phyloP scores from a whole-genome alignment of 495 filamentous ascomycete genomes.

The Sphaerosporella brunnea region DNA sequence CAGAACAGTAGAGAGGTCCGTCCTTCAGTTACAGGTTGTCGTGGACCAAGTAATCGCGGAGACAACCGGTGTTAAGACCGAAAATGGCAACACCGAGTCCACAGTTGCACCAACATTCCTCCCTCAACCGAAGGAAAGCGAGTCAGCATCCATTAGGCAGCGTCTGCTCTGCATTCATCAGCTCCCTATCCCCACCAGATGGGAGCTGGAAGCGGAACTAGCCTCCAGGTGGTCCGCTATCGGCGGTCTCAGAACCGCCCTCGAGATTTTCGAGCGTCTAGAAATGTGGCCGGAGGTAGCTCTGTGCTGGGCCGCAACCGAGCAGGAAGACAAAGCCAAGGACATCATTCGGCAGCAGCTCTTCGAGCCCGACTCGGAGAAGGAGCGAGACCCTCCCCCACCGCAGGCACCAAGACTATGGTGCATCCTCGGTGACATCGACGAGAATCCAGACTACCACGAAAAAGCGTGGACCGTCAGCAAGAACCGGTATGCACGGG shows the following conservation, averaged over 20 bases:
- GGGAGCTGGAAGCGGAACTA: conserved; percentile 86
- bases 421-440: conserved; percentile 87
- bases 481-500: conserved; percentile 58
- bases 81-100: conserved; percentile 19
- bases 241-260: conserved; percentile 69
- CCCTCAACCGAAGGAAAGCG: conserved; percentile 52
- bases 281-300: conserved; percentile 93
- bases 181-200: conserved; percentile 65
- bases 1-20: conserved; percentile 68
- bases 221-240: conserved; percentile 77
- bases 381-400: conserved; percentile 47
- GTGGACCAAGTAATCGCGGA: conserved; percentile 93
- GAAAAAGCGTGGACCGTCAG: conserved; percentile 82
- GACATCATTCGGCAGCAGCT: conserved; percentile 58
- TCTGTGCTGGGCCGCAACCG: conserved; percentile 65
- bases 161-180: conserved; percentile 68
- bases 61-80: conserved; percentile 35
- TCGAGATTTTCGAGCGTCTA: conserved; percentile 90
- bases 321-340: conserved; percentile 67
- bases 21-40: conserved; percentile 87
- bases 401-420: conserved; percentile 72
- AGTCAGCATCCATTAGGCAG: conserved; percentile 59
- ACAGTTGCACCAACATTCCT: conserved; percentile 55
- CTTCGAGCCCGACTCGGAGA: conserved; percentile 33
- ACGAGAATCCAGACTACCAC: conserved; percentile 53